Evolutionary conservation across 106 monocot genomes (phyloP).

Genomic region (Posidonia australis): DNA sequence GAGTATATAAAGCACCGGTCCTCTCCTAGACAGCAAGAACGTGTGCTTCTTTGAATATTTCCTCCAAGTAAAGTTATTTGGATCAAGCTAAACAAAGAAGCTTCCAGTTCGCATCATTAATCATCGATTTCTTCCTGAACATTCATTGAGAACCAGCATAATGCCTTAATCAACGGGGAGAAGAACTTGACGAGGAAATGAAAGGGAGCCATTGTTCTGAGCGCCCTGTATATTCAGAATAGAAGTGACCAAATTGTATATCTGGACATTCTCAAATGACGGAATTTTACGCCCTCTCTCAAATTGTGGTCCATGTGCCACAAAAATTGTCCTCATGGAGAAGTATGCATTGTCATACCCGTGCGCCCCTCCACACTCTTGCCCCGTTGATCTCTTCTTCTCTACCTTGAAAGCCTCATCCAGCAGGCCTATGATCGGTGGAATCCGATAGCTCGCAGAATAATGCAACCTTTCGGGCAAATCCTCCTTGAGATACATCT

Average conservation of each 20-base stretch:
- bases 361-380: conserved; percentile 59
- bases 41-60: too few species aligned
- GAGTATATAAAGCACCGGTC: too few species aligned
- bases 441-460: conserved; percentile 33
- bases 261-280: conserved; percentile 63
- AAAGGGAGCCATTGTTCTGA: conserved; percentile 43
- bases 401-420: conserved; percentile 48
- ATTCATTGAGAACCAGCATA: background rate
- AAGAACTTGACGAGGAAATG: conserved; percentile 37
- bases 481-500: conserved; percentile 54
- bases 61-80: too few species aligned
- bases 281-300: conserved; percentile 32
- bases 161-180: conserved; percentile 11
- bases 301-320: conserved; percentile 44
- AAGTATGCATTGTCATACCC: conserved; percentile 59
- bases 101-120: too few species aligned
- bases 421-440: conserved; percentile 45
- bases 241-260: conserved; percentile 48
- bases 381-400: conserved; percentile 12
- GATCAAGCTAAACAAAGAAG: too few species aligned
- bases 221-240: conserved; percentile 45
- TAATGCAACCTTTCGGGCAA: conserved; percentile 46
- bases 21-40: too few species aligned
- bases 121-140: too few species aligned
- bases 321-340: conserved; percentile 55